A percentile compares a stretch with the other conserved stretches of the same genome.
phyloP scores from a whole-genome alignment of 768 basidiomycete species.

The Tubosaeta sp. region DNA sequence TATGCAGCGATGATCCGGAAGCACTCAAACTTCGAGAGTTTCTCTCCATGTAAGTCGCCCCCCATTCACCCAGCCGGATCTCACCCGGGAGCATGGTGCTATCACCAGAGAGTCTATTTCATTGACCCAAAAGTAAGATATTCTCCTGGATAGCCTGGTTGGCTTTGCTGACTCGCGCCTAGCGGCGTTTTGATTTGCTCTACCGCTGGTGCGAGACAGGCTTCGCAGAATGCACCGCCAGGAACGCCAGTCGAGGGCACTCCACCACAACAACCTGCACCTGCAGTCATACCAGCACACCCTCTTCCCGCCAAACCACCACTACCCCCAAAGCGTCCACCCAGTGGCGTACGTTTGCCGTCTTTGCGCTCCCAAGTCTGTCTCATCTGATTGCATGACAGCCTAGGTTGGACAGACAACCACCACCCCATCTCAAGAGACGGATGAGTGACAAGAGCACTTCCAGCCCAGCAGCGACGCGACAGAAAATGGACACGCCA shows the following conservation, averaged over 20 bases:
- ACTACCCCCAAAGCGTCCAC: neutral
- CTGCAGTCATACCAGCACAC: neutral
- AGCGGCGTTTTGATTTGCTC: conserved; percentile 16
- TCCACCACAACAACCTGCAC: neutral
- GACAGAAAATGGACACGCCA: conserved; percentile 11
- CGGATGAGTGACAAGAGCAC: conserved; percentile 5
- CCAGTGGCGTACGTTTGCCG: conserved; percentile 9
- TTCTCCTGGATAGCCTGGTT: neutral
- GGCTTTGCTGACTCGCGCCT: conserved; percentile 7
- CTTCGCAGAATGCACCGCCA: conserved; percentile 4
- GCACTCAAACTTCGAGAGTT: conserved; percentile 17
- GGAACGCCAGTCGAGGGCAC: neutral
- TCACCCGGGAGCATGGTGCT: conserved; percentile 1
- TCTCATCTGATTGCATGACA: neutral
- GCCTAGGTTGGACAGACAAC: conserved; percentile 16
- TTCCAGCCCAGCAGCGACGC: neutral
- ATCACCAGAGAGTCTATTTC: conserved; percentile 18
- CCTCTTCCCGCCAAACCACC: neutral
- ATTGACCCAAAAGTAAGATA: conserved; percentile 22
- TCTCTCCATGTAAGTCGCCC: conserved; percentile 27
- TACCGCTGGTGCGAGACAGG: conserved; percentile 1
- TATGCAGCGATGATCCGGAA: conserved; percentile 23
- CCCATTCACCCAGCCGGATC: neutral
- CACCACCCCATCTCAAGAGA: conserved; percentile 9
- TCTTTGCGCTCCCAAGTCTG: no score